Conservation (phyloP, 2,329 filamentous ascomycete genomes). For the Fusarium sp. region DNA sequence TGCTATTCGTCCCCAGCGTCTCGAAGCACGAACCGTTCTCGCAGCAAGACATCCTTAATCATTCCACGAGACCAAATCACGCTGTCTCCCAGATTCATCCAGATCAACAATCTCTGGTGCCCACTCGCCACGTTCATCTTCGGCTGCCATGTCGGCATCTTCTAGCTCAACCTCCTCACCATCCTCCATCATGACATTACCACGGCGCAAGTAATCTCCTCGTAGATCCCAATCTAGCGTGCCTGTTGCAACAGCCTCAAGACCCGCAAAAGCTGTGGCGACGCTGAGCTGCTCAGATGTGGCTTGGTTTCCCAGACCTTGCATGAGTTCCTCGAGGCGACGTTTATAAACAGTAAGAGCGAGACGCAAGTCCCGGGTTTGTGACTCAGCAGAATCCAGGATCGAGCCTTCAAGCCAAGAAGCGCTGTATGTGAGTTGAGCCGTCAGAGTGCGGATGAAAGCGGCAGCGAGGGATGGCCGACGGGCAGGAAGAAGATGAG, state of each 20-base stretch:
- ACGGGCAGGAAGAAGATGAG: constrained; percentile 57
- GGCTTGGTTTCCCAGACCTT: constrained; percentile 49
- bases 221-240: constrained; percentile 68
- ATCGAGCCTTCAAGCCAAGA: constrained; percentile 60
- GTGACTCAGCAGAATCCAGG: constrained; percentile 51
- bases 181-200: constrained; percentile 64
- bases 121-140: constrained; percentile 66
- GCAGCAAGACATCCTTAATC: constrained; percentile 42
- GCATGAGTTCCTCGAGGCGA: constrained; percentile 61
- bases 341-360: constrained; percentile 66
- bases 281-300: constrained; percentile 58
- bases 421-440: constrained; percentile 66
- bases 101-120: constrained; percentile 64
- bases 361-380: constrained; percentile 54
- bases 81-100: constrained; percentile 63
- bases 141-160: constrained; percentile 62
- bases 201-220: constrained; percentile 60
- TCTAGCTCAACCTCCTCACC: constrained; percentile 62
- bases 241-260: constrained; percentile 48
- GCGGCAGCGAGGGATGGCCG: constrained; percentile 58
- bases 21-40: constrained; percentile 3
- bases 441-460: constrained; percentile 63
- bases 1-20: neutral
- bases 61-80: constrained; percentile 63
- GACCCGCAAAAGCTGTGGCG: constrained; percentile 58